Evolutionary conservation across 164 flowering plant genomes (phyloP).

Genomic region (Malania oleifera): DNA sequence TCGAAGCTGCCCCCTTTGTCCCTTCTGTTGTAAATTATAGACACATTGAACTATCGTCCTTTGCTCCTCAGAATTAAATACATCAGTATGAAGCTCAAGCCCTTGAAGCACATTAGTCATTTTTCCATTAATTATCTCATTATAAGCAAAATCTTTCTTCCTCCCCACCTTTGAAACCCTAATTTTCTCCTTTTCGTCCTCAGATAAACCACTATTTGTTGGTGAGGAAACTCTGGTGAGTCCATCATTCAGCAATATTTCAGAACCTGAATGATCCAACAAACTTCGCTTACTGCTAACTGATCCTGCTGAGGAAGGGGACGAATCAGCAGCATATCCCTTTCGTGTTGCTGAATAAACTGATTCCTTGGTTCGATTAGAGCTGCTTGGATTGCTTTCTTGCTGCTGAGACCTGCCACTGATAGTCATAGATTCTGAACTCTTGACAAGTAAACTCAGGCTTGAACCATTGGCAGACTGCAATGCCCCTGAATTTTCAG

Average conservation of each 20-base stretch:
- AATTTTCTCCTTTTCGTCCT: constrained; percentile 17
- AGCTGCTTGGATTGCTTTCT: background rate
- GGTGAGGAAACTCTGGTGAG: constrained; percentile 4
- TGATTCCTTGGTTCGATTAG: constrained; percentile 5
- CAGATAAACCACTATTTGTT: constrained; percentile 7
- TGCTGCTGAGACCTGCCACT: background rate
- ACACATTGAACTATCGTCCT: constrained; percentile 40
- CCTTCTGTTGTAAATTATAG: constrained; percentile 31
- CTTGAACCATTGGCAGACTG: background rate
- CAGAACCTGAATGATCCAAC: background rate
- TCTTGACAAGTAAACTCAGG: background rate
- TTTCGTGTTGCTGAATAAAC: background rate
- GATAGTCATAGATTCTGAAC: background rate
- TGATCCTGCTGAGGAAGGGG: constrained; percentile 1
- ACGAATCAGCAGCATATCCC: background rate
- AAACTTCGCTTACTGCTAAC: constrained; percentile 3
- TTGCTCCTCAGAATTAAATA: constrained; percentile 45
- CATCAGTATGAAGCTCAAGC: constrained; percentile 49
- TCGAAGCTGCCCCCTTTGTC: constrained; percentile 41
- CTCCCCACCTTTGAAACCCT: constrained; percentile 32
- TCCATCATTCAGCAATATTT: constrained; percentile 14
- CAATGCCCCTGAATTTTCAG: background rate
- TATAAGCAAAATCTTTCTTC: constrained; percentile 35
- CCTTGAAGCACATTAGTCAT: constrained; percentile 41
- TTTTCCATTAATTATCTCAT: constrained; percentile 37